Conservation (phyloP, 768 basidiomycete species). For the Austroboletus festivus region DNA sequence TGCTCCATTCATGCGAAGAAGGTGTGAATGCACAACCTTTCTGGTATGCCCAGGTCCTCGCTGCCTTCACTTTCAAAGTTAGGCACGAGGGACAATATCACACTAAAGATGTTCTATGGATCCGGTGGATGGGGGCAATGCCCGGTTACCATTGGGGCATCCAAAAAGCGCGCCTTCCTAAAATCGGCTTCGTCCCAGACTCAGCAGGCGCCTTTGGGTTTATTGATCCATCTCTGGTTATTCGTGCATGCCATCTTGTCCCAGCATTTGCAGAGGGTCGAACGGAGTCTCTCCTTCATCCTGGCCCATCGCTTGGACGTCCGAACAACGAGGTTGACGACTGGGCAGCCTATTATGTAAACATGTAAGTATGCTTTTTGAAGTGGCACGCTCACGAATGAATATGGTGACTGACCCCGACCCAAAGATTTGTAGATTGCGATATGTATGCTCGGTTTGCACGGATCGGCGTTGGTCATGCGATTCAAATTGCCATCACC, state of each 20-base stretch:
- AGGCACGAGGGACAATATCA: neutral
- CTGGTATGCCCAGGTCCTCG: constrained; percentile 22
- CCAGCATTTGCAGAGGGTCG: constrained; percentile 22
- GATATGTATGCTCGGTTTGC: neutral
- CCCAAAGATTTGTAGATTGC: neutral
- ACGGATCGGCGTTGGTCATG: neutral
- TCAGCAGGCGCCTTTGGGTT: constrained; percentile 11
- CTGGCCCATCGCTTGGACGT: constrained; percentile 2
- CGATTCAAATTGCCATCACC: neutral
- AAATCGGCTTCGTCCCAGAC: constrained; percentile 19
- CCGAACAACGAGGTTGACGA: neutral
- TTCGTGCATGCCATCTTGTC: constrained; percentile 24
- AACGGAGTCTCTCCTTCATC: constrained; percentile 6
- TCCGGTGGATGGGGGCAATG: constrained; percentile 22
- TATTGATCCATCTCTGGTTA: constrained; percentile 5
- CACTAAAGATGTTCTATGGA: constrained; percentile 25
- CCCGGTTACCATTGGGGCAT: constrained; percentile 8
- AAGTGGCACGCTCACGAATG: neutral
- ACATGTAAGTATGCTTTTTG: constrained; percentile 8
- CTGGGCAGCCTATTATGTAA: constrained; percentile 15
- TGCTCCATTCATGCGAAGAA: constrained; percentile 18
- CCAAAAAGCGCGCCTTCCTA: constrained; percentile 12
- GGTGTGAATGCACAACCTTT: constrained; percentile 13
- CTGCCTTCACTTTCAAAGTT: constrained; percentile 21
- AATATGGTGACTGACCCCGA: neutral